Base-by-base conservation (phyloP, 192 early-diverging fungal genomes). In the Coemansia sp. region DNA sequence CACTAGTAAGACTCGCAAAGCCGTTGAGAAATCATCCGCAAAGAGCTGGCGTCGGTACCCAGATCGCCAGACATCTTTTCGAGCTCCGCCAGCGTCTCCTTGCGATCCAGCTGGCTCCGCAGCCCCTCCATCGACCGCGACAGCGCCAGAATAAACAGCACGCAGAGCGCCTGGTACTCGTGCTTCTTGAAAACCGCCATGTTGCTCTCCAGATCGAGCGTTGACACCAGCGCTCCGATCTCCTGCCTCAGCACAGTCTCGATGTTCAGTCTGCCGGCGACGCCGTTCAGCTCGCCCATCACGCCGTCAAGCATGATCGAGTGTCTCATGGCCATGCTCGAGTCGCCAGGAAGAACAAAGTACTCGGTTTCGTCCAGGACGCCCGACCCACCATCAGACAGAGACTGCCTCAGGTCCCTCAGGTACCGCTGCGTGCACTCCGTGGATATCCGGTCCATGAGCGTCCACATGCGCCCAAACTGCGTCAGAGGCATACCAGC, bases 391-490 rank as follows among this genome's bases (percentile, higher is more conserved):
- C 60, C 42, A 10, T 13, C n/a, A 23, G 19, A 35, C 29, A 48
- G 29, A 9, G 58, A 48, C 2, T 20, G 20, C 25, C 54, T 55
- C 25, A 78, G 59, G 24, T 78, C 69, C 8, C n/a, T 16, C 36
- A 72, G 46, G 25, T 69, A 66, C 55, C 27, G 35, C 19, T 46
- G 60, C 23, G 77, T 74, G 45, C 55, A 54, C n/a, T 32, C 55
- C 23, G 77, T 74, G n/a, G 54, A 52, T 14, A 80, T 65, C 14
- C 65, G 57, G 25, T 80, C 77, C 6, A 70, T 29, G 34, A 74
- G 49, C 22, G 60, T 71, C 77, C 77, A 80, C 68, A 74, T 61
- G 4, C 72, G 77, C 1, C 71, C 77, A 71, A 80, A 80, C 53
- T 71, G 65, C 56, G 77, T 74, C 47, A 80, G 57, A 1, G 65